Base-by-base conservation (phyloP, 352 stramenopile species). In the Blastocystis sp. region DNA sequence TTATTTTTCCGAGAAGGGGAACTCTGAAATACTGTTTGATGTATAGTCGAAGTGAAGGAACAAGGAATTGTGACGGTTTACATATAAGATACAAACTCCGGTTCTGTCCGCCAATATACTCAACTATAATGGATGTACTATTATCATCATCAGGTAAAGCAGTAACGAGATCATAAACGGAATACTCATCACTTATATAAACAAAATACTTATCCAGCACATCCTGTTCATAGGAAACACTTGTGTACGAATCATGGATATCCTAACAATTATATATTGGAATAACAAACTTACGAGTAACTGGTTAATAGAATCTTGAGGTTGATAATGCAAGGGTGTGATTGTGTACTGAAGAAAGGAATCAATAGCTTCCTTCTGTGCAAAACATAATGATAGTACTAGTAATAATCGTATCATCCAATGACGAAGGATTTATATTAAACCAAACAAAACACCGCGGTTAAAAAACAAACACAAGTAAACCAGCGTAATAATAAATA, bases 61-160 rank as follows among this genome's bases (percentile, higher is more conserved):
- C 24, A 13, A 37, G 33, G 42, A 82, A 62, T 1, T 69, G 48
- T 40, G 22, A 35, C 11, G 57, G 42, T 27, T 68, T 64, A 37
- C 73, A 82, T 51, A 66, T 40, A 19, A 82, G 9, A n/a, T 54
- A 24, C 6, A 82, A 3, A 40, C 44, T 42, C 19, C 51, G 15
- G 17, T 82, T 40, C 51, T 60, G 51, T 42, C 73, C 73, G 24
- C 73, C 73, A 1, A 82, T 44, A 68, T 54, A 82, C 7, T 68
- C 4, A 1, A 66, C 30, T 24, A 33, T 3, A 33, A 40, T 19
- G 6, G 53, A 82, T 17, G 42, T 9, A 27, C 1, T 11, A 13
- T 64, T 48, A 15, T 4, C 24, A 37, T 64, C 24, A 9, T 17
- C 22, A 15, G 17, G 4, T n/a, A 82, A 33, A 1, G 44, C 5